Conservation (phyloP, 371 early-diverging fungal genomes). For the Mucor mucedo region DNA sequence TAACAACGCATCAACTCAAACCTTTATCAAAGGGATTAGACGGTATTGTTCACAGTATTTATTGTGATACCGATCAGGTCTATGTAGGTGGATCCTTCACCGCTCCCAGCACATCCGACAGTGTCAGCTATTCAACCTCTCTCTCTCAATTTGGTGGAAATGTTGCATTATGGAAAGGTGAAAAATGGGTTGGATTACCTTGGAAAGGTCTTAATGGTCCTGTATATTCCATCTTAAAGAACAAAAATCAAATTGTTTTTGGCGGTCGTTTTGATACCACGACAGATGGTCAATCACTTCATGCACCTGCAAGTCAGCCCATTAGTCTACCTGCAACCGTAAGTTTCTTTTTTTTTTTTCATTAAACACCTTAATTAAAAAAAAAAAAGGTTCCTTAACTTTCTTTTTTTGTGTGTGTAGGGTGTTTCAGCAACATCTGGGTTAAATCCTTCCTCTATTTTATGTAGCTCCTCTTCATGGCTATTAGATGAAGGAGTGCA, state of each 20-base stretch:
- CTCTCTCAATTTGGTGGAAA: constrained; percentile 60
- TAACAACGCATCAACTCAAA: constrained; percentile 40
- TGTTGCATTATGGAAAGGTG: constrained; percentile 57
- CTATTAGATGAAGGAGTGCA: constrained; percentile 64
- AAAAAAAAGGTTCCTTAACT: too few species aligned
- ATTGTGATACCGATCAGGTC: constrained; percentile 62
- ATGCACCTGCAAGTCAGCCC: constrained; percentile 51
- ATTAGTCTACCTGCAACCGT: constrained; percentile 35
- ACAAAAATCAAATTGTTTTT: constrained; percentile 37
- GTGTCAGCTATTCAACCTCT: constrained; percentile 36
- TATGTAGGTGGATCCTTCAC: constrained; percentile 50
- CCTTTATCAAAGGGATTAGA: constrained; percentile 69
- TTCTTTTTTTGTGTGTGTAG: constrained; percentile 8
- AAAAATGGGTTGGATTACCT: constrained; percentile 55
- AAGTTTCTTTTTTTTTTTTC: constrained; percentile 11
- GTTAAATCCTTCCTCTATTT: constrained; percentile 49
- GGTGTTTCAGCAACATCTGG: constrained; percentile 34
- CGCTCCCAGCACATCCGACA: constrained; percentile 34
- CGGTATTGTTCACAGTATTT: constrained; percentile 67
- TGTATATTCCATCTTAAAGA: constrained; percentile 34
- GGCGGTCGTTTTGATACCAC: constrained; percentile 53
- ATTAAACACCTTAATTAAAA: constrained; percentile 10
- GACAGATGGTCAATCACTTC: constrained; percentile 41
- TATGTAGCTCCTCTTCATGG: constrained; percentile 64
- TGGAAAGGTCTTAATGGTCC: constrained; percentile 71